phyloP scores from a whole-genome alignment of 2,329 filamentous ascomycete genomes.

The Paracorniculantispora psalliotae region DNA sequence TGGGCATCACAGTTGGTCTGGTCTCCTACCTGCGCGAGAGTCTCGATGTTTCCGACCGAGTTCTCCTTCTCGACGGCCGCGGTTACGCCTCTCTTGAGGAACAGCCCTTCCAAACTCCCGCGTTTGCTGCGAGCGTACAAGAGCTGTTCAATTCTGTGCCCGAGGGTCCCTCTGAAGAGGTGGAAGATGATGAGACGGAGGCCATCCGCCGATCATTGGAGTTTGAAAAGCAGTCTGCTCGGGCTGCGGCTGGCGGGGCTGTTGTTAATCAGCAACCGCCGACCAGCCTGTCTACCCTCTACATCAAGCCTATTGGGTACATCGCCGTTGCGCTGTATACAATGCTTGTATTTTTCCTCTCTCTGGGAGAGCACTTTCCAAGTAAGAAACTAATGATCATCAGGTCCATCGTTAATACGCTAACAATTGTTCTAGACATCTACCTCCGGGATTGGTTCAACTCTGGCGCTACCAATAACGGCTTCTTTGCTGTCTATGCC shows the following conservation, averaged over 20 bases:
- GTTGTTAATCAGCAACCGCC: neutral
- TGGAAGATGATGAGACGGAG: slow-evolving; percentile 8
- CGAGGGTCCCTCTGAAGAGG: slow-evolving; percentile 1
- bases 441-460: neutral
- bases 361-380: slow-evolving; percentile 6
- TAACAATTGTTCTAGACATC: neutral
- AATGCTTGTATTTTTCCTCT: neutral
- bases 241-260: neutral
- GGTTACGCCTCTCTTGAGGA: slow-evolving; percentile 3
- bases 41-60: slow-evolving; percentile 8
- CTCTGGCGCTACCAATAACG: neutral
- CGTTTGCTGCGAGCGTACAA: neutral
- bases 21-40: slow-evolving; percentile 1
- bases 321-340: neutral
- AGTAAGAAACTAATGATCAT: neutral
- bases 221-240: neutral
- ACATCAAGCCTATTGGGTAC: slow-evolving; percentile 4
- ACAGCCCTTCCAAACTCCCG: slow-evolving; percentile 6
- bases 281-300: neutral
- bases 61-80: slow-evolving; percentile 6
- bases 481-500: neutral
- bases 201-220: neutral
- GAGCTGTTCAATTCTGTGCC: neutral
- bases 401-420: neutral
- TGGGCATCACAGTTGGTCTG: slow-evolving; percentile 9